Evolutionary conservation across 257 asterid species (phyloP).

Genomic region (Primulina huaijiensis): DNA sequence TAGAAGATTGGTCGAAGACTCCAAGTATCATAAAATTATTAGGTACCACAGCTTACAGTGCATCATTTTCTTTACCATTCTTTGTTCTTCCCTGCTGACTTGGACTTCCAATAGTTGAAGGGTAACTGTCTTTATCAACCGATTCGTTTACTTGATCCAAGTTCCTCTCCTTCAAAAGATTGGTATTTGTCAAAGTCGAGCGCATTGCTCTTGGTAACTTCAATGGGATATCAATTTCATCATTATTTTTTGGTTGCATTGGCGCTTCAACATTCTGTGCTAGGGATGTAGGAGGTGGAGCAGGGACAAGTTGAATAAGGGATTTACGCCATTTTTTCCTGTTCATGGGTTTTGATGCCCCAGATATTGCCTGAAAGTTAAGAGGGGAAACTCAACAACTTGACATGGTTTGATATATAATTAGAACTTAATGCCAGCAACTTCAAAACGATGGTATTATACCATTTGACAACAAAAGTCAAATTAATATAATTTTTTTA

Average conservation of each 20-base stretch:
- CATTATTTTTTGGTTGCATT: conserved; percentile 40
- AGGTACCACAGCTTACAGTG: conserved; percentile 20
- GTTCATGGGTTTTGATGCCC: conserved; percentile 51
- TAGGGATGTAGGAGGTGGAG: conserved; percentile 45
- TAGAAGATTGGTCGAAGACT: not conserved
- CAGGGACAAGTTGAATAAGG: conserved; percentile 76
- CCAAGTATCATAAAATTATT: no score
- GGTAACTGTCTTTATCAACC: conserved; percentile 29
- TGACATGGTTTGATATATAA: not conserved
- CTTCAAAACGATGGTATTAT: not conserved
- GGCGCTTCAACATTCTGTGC: conserved; percentile 33
- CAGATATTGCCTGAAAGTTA: conserved; percentile 51
- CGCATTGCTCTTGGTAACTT: conserved; percentile 75
- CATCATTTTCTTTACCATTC: conserved; percentile 64
- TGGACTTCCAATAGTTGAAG: conserved; percentile 43
- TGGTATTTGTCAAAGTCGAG: conserved; percentile 43
- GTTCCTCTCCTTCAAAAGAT: conserved; percentile 71
- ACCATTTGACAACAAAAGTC: not conserved
- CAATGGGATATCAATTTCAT: conserved; percentile 46
- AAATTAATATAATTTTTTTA: not conserved
- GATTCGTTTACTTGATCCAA: conserved; percentile 39
- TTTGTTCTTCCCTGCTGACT: conserved; percentile 31
- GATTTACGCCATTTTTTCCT: conserved; percentile 84
- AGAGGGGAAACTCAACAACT: not conserved
- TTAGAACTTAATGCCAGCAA: not conserved